Conservation (phyloP, 2,329 filamentous ascomycete species). For the Fusarium pseudograminearum region DNA sequence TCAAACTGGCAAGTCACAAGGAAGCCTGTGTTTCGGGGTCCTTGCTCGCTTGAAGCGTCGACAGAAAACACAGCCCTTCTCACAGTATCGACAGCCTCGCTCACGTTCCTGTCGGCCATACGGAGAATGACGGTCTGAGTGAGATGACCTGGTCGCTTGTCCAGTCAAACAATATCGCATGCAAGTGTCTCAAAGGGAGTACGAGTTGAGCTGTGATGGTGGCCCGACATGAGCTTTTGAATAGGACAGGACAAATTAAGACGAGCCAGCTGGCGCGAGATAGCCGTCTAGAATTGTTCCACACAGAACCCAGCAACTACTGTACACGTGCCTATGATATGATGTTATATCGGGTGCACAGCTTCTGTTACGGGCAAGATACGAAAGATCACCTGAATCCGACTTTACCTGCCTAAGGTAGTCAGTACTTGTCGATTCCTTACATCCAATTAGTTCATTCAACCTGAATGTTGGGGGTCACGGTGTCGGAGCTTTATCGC, state of each 20-base stretch:
- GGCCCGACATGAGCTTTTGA: constrained; percentile 22
- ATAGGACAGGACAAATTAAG: constrained; percentile 36
- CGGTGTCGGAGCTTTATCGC: constrained; percentile 26
- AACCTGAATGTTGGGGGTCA: constrained; percentile 18
- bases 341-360: constrained; percentile 22
- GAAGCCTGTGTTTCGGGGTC: constrained; percentile 32
- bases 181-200: constrained; percentile 33
- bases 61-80: constrained; percentile 30
- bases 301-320: constrained; percentile 35
- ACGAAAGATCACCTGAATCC: constrained; percentile 15
- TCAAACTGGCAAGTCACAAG: constrained; percentile 40
- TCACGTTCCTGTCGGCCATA: constrained; percentile 27
- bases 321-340: constrained; percentile 33
- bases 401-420: constrained; percentile 14
- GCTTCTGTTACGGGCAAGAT: constrained; percentile 15
- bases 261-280: constrained; percentile 43
- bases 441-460: constrained; percentile 4
- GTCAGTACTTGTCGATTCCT: constrained; percentile 19
- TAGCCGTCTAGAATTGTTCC: constrained; percentile 30
- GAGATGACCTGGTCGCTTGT: constrained; percentile 34
- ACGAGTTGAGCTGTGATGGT: constrained; percentile 22
- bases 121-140: constrained; percentile 14
- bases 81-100: constrained; percentile 20
- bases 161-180: constrained; percentile 26
- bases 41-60: constrained; percentile 32